phyloP scores from a whole-genome alignment of 441 rosid species.

The Croton laevigatus region DNA sequence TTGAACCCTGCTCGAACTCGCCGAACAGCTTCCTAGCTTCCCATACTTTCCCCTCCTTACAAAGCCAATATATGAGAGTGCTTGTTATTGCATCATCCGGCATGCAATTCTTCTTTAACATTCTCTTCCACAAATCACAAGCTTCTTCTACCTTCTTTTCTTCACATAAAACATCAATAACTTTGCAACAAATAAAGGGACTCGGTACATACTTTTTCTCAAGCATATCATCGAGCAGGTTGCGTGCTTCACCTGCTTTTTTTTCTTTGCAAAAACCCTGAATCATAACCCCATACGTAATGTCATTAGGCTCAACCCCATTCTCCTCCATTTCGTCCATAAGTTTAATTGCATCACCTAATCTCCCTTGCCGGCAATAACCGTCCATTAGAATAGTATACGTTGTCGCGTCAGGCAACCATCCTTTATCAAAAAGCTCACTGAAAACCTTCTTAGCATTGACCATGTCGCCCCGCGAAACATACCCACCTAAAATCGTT shows the following conservation, averaged over 20 bases:
- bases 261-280: conserved; percentile 61
- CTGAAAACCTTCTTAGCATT: conserved; percentile 53
- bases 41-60: conserved; percentile 59
- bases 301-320: conserved; percentile 66
- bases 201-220: conserved; percentile 54
- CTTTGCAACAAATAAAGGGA: conserved; percentile 72
- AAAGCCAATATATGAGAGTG: conserved; percentile 84
- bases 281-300: conserved; percentile 81
- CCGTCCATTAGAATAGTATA: conserved; percentile 80
- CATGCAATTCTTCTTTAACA: conserved; percentile 68
- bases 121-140: conserved; percentile 61
- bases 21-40: conserved; percentile 75
- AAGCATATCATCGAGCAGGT: conserved; percentile 73
- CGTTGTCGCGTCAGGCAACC: conserved; percentile 77
- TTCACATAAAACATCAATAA: conserved; percentile 62
- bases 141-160: conserved; percentile 69
- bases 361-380: conserved; percentile 63
- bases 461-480: conserved; percentile 58
- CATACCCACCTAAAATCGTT: conserved; percentile 68
- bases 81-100: conserved; percentile 77
- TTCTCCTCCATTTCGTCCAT: conserved; percentile 91
- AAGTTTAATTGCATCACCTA: conserved; percentile 62
- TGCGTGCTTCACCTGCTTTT: conserved; percentile 67
- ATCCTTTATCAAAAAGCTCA: conserved; percentile 68
- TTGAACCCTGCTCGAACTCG: conserved; percentile 70